A percentile compares a stretch with the other conserved stretches of the same genome.
Conservation (phyloP, 441 rosid species). For the Omphalea diandra region DNA sequence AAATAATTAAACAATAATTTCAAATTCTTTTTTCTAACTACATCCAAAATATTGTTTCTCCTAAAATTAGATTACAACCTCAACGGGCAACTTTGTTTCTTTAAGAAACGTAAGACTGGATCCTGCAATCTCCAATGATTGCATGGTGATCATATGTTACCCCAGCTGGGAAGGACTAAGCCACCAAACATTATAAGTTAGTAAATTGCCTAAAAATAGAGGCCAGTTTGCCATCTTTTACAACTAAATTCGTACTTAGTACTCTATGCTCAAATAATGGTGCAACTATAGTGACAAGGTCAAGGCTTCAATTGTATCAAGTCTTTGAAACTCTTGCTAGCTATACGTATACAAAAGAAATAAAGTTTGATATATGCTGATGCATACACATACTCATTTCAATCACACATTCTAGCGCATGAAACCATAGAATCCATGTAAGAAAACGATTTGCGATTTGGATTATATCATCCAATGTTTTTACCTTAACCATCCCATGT, state of each 20-base stretch:
- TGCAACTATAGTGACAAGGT: background rate
- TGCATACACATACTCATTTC: conserved; percentile 14
- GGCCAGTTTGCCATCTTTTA: background rate
- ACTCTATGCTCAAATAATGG: background rate
- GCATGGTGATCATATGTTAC: background rate
- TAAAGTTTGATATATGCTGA: conserved; percentile 13
- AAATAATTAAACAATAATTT: too few species aligned
- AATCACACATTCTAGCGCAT: conserved; percentile 22
- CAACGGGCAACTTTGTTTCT: background rate
- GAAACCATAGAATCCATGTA: conserved; percentile 25
- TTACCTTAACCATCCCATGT: conserved; percentile 17
- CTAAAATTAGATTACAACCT: too few species aligned
- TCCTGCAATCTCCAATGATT: conserved; percentile 9
- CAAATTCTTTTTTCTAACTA: too few species aligned
- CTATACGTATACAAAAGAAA: background rate
- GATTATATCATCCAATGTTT: conserved; percentile 19
- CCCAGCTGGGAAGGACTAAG: too few species aligned
- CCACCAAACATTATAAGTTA: background rate
- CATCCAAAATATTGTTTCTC: too few species aligned
- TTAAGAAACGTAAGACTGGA: background rate
- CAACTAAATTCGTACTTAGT: background rate
- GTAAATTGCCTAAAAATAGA: background rate
- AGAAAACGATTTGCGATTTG: conserved; percentile 23
- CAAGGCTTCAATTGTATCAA: background rate
- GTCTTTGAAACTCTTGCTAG: background rate